Evolutionary conservation across 371 early-diverging fungal genomes (phyloP).

Genomic region (Lichtheimia hyalospora): DNA sequence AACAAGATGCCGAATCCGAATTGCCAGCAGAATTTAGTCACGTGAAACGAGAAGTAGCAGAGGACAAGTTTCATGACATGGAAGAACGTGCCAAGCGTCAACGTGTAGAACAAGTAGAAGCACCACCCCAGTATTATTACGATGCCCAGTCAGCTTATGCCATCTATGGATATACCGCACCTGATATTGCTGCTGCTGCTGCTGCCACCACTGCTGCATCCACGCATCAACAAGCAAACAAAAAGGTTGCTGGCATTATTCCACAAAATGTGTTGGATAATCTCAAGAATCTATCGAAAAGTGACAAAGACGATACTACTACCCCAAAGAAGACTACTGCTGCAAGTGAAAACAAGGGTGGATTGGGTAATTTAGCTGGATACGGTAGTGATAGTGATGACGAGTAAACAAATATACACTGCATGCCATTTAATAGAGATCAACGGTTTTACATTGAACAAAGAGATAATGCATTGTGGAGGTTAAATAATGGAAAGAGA

Average conservation of each 20-base stretch:
- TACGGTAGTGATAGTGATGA: constrained; percentile 51
- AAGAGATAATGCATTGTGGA: neutral
- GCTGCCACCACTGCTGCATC: constrained; percentile 7
- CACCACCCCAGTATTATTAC: constrained; percentile 10
- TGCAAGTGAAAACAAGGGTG: constrained; percentile 1
- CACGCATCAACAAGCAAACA: neutral
- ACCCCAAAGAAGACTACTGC: constrained; percentile 6
- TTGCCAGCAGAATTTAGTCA: constrained; percentile 62
- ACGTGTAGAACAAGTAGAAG: constrained; percentile 26
- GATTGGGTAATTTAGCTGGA: constrained; percentile 31
- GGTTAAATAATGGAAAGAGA: neutral
- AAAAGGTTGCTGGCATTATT: constrained; percentile 36
- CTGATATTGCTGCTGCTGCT: constrained; percentile 10
- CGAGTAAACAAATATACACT: constrained; percentile 11
- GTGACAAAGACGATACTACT: neutral
- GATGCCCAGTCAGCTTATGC: constrained; percentile 20
- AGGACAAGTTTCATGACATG: constrained; percentile 39
- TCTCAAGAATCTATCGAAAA: constrained; percentile 28
- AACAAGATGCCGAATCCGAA: constrained; percentile 58
- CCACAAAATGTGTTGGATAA: constrained; percentile 33
- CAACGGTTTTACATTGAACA: neutral
- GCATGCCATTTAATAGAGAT: neutral
- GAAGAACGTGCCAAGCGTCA: constrained; percentile 39
- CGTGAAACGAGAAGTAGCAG: constrained; percentile 34
- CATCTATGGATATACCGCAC: constrained; percentile 26